phyloP scores from a whole-genome alignment of 108 stramenopile genomes.

The Fistulifera pelliculosa region DNA sequence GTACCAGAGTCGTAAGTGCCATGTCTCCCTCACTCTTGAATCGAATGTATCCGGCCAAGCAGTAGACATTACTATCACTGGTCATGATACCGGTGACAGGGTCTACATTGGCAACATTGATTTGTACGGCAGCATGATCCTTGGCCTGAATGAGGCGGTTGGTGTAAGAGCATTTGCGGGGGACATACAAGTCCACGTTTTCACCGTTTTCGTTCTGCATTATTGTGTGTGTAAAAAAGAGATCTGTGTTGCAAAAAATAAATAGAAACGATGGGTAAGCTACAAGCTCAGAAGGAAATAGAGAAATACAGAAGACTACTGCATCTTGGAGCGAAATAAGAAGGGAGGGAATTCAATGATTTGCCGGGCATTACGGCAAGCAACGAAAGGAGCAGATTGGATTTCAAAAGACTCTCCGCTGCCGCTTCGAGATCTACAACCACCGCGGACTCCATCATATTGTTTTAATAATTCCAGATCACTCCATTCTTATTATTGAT shows the following conservation, averaged over 20 bases:
- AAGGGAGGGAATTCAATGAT: too few species aligned
- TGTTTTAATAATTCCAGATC: too few species aligned
- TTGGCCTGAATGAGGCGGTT: slow-evolving; percentile 89
- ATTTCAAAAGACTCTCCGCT: too few species aligned
- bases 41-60: slow-evolving; percentile 88
- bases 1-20: slow-evolving; percentile 76
- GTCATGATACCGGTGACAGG: slow-evolving; percentile 86
- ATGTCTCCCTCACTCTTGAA: slow-evolving; percentile 87
- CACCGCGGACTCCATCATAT: too few species aligned
- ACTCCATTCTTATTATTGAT: too few species aligned
- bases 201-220: slow-evolving; percentile 97
- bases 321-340: too few species aligned
- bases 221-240: slow-evolving; percentile 12
- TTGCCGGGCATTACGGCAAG: too few species aligned
- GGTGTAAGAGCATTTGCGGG: slow-evolving; percentile 97
- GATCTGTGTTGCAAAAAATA: neutral
- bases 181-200: slow-evolving; percentile 97
- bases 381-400: too few species aligned
- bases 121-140: slow-evolving; percentile 93
- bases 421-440: too few species aligned
- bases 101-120: slow-evolving; percentile 95
- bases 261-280: neutral
- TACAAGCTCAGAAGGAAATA: neutral
- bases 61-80: slow-evolving; percentile 74
- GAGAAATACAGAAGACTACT: too few species aligned